Conservation (phyloP, 768 basidiomycete species). For the Sarcodon aspratus region DNA sequence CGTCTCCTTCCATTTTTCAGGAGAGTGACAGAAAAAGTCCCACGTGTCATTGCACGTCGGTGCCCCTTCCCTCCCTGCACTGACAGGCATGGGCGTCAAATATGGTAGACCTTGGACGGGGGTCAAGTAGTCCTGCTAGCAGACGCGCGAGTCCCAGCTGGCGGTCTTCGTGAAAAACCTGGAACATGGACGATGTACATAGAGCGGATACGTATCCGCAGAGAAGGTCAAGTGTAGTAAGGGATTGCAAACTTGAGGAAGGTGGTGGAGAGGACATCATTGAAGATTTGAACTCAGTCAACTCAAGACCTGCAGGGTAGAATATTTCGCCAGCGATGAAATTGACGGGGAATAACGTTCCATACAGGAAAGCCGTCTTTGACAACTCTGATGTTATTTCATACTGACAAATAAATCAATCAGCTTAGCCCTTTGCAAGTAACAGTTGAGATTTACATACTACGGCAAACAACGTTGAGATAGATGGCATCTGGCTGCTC, state of each 20-base stretch:
- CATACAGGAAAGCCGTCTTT: slow-evolving; percentile 30
- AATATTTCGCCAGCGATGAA: slow-evolving; percentile 50
- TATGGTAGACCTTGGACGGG: slow-evolving; percentile 31
- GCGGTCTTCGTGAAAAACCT: slow-evolving; percentile 29
- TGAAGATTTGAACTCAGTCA: slow-evolving; percentile 2
- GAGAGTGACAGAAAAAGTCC: slow-evolving; percentile 20
- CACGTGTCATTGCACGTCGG: no score
- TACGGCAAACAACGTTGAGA: slow-evolving; percentile 34
- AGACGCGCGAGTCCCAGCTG: slow-evolving; percentile 31
- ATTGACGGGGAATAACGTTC: slow-evolving; percentile 34
- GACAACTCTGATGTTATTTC: slow-evolving; percentile 28
- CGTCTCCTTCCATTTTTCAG: slow-evolving; percentile 23
- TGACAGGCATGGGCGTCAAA: slow-evolving; percentile 29
- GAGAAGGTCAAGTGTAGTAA: slow-evolving; percentile 34
- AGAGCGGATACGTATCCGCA: slow-evolving; percentile 36
- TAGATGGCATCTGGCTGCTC: slow-evolving; percentile 25
- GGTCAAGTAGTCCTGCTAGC: slow-evolving; percentile 31
- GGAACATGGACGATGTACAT: slow-evolving; percentile 38
- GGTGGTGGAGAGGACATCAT: slow-evolving; percentile 12
- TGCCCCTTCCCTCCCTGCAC: slow-evolving; percentile 17
- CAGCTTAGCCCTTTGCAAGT: no score
- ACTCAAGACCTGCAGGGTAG: slow-evolving; percentile 24
- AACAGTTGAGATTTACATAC: slow-evolving; percentile 14
- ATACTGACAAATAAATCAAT: slow-evolving; percentile 16
- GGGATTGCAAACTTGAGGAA: slow-evolving; percentile 14